Evolutionary conservation across 73 alveolate genomes (phyloP).

Genomic region (Durusdinium trenchii): DNA sequence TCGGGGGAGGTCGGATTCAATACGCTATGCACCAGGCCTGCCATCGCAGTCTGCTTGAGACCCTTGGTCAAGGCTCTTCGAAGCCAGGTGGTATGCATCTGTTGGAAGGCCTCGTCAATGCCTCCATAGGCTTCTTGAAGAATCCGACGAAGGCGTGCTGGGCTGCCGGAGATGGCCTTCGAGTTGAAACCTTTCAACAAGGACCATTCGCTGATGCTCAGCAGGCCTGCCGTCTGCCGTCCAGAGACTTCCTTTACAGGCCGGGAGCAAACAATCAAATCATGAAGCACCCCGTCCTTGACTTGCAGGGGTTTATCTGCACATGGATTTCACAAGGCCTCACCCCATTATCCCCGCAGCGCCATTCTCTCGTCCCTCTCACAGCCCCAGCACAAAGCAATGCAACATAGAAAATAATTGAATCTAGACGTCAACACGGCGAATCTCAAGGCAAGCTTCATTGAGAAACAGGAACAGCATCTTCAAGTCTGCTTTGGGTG

Average conservation of each 20-base stretch:
- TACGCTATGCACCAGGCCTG: constrained; percentile 76
- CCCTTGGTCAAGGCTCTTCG: constrained; percentile 78
- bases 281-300: no score
- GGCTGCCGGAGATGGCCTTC: constrained; percentile 87
- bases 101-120: constrained; percentile 73
- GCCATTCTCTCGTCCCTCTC: no score
- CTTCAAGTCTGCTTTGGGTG: constrained; percentile 84
- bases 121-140: constrained; percentile 58
- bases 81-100: constrained; percentile 84
- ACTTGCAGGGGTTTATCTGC: no score
- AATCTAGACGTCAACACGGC: no score
- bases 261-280: constrained; percentile 49
- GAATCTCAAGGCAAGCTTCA: no score
- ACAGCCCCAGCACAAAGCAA: no score
- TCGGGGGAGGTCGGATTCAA: constrained; percentile 34
- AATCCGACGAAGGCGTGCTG: constrained; percentile 63
- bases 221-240: constrained; percentile 47
- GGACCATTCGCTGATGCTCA: constrained; percentile 95
- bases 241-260: constrained; percentile 55
- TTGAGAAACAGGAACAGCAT: constrained; percentile 81
- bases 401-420: no score
- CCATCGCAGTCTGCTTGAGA: constrained; percentile 80
- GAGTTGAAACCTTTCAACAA: constrained; percentile 84
- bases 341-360: no score
- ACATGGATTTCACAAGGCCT: no score